phyloP scores from a whole-genome alignment of 2,329 filamentous ascomycete species.

The Exophiala phaeomuriformis region DNA sequence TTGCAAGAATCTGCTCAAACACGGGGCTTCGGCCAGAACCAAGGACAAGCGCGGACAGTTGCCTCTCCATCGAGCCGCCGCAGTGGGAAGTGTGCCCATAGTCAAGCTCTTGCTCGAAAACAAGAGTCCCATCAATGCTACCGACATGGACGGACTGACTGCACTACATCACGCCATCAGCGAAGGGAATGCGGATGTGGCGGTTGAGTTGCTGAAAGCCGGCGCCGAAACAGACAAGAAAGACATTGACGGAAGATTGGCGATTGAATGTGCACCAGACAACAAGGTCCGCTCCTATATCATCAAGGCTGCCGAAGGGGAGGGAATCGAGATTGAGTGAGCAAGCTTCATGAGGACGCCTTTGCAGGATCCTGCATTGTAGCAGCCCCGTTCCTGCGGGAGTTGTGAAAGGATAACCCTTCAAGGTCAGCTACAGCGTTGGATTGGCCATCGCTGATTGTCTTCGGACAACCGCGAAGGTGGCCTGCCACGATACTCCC shows the following conservation, averaged over 20 bases:
- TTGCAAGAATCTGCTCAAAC: constrained; percentile 66
- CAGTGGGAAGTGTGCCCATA: constrained; percentile 82
- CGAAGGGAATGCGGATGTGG: constrained; percentile 66
- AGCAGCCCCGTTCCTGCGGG: no score
- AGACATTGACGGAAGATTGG: constrained; percentile 61
- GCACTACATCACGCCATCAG: constrained; percentile 70
- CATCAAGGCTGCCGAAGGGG: constrained; percentile 67
- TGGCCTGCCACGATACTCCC: no score
- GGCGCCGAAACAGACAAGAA: constrained; percentile 76
- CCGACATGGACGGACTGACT: constrained; percentile 75
- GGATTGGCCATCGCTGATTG: no score
- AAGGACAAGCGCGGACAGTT: constrained; percentile 86
- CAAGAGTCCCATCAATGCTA: constrained; percentile 72
- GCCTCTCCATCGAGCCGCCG: constrained; percentile 82
- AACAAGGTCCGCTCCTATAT: constrained; percentile 73
- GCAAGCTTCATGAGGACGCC: not conserved
- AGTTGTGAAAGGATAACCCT: no score
- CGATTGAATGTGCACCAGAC: constrained; percentile 80
- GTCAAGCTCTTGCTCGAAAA: constrained; percentile 67
- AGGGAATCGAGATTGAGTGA: constrained; percentile 62
- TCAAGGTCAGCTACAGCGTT: no score
- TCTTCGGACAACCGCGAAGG: no score
- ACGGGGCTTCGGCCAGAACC: constrained; percentile 68
- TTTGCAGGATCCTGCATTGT: not conserved
- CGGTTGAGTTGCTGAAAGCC: constrained; percentile 70